Percentiles rank a stretch among this genome's conserved stretches.
These are phyloP conservation scores for Neurospora pannonica DNA, from an alignment of 495 filamentous ascomycete genomes.

Conservation along the genomic window DNA sequence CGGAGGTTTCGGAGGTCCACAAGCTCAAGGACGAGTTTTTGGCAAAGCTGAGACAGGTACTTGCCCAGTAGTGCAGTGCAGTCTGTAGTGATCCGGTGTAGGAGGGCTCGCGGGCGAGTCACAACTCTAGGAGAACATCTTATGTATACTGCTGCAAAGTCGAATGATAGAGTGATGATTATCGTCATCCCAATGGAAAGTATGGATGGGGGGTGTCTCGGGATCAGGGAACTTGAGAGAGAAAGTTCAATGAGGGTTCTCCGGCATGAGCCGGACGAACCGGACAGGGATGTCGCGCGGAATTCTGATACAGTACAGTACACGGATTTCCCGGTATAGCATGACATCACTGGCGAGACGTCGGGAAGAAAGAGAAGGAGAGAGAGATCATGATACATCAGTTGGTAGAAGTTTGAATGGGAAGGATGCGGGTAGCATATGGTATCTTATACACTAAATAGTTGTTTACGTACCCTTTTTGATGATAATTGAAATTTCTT, in stretches of 20 bases:
- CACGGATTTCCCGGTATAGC: not conserved
- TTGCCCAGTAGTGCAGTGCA: constrained; percentile 46
- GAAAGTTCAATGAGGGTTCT: not conserved
- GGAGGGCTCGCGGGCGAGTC: not conserved
- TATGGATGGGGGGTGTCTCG: not conserved
- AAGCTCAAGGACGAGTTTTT: constrained; percentile 74
- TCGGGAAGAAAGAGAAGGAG: not conserved
- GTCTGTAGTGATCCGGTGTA: not conserved
- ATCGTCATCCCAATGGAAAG: not conserved
- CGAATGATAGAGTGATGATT: not conserved
- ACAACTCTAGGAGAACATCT: not conserved
- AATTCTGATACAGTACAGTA: not conserved
- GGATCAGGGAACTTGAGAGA: not conserved
- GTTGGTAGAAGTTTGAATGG: not conserved
- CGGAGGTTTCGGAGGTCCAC: constrained; percentile 63
- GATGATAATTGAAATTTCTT: not conserved
- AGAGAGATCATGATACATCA: not conserved
- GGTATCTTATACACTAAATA: not conserved
- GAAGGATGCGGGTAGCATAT: not conserved
- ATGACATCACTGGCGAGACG: not conserved
- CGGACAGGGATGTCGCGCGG: not conserved
- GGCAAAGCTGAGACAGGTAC: constrained; percentile 72
- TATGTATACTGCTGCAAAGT: not conserved
- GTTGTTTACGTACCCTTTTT: not conserved
- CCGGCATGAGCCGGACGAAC: not conserved